Evolutionary conservation across 176 grass and related monocot genomes (phyloP).

Genomic region (Alopecurus myosuroides): DNA sequence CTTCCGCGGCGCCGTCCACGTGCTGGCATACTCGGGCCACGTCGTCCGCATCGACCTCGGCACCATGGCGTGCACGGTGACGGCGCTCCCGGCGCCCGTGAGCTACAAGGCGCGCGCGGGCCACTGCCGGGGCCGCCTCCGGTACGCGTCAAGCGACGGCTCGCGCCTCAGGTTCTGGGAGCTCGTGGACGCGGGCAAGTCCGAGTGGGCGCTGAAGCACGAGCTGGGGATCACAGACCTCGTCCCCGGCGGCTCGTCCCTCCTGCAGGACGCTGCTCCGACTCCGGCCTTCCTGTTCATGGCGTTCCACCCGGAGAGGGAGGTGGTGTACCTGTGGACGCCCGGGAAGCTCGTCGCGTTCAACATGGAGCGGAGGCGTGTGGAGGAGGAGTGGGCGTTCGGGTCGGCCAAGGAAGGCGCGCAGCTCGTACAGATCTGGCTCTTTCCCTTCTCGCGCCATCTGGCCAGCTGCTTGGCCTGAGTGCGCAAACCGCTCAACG

Average conservation of each 20-base stretch:
- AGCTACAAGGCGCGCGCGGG: conserved; percentile 56
- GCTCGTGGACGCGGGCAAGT: conserved; percentile 1
- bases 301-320: conserved; percentile 80
- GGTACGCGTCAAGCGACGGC: conserved; percentile 51
- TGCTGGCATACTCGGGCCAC: conserved; percentile 70
- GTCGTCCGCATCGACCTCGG: conserved; percentile 53
- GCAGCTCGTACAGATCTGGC: conserved; percentile 74
- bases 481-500: not conserved
- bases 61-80: conserved; percentile 43
- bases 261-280: not conserved
- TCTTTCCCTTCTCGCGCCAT: conserved; percentile 74
- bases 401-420: conserved; percentile 44
- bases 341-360: conserved; percentile 56
- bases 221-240: conserved; percentile 46
- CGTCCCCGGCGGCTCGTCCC: not conserved
- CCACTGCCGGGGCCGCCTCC: conserved; percentile 44
- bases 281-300: conserved; percentile 46
- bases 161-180: conserved; percentile 64
- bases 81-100: conserved; percentile 54
- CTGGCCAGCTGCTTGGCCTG: conserved; percentile 57
- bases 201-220: conserved; percentile 52
- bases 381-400: conserved; percentile 55
- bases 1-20: conserved; percentile 49
- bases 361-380: conserved; percentile 33
- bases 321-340: conserved; percentile 73